phyloP scores from a whole-genome alignment of 1,284 basidiomycete species.

The Trametes hirsuta region DNA sequence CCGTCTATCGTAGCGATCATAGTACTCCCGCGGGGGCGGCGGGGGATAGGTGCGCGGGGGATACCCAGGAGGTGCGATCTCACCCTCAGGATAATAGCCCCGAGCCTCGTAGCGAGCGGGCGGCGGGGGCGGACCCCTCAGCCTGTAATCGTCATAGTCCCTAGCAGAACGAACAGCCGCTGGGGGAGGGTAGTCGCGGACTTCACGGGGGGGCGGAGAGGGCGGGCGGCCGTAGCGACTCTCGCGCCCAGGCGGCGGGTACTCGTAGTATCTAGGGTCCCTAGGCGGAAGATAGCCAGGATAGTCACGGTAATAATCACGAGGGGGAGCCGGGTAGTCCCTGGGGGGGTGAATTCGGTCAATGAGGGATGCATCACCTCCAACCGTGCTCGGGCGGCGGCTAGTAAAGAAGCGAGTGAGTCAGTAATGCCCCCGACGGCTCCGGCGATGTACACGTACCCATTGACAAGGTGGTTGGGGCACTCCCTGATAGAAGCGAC shows the following conservation, averaged over 20 bases:
- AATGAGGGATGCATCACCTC: constrained; percentile 51
- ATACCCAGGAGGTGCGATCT: constrained; percentile 37
- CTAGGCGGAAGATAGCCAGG: constrained; percentile 45
- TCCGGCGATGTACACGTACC: constrained; percentile 29
- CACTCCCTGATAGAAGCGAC: constrained; percentile 60
- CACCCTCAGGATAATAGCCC: constrained; percentile 41
- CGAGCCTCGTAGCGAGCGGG: constrained; percentile 48
- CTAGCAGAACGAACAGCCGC: constrained; percentile 50
- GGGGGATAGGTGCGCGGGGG: constrained; percentile 50
- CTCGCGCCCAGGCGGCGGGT: constrained; percentile 54
- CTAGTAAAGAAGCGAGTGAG: constrained; percentile 13
- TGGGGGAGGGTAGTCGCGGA: constrained; percentile 60
- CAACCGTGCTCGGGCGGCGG: constrained; percentile 28
- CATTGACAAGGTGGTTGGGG: constrained; percentile 54
- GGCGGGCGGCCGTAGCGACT: constrained; percentile 51
- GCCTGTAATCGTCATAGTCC: constrained; percentile 69
- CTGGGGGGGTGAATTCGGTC: constrained; percentile 55
- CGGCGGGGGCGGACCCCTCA: constrained; percentile 44
- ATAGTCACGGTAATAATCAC: constrained; percentile 57
- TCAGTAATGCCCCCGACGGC: constrained; percentile 13
- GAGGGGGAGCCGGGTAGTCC: constrained; percentile 49
- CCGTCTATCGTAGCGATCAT: constrained; percentile 66
- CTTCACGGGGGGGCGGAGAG: constrained; percentile 62
- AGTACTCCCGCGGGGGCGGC: constrained; percentile 51
- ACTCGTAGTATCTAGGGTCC: constrained; percentile 60